These are phyloP conservation scores for Paxillus ammoniavirescens DNA, from an alignment of 768 basidiomycete species.

Conservation along the genomic window DNA sequence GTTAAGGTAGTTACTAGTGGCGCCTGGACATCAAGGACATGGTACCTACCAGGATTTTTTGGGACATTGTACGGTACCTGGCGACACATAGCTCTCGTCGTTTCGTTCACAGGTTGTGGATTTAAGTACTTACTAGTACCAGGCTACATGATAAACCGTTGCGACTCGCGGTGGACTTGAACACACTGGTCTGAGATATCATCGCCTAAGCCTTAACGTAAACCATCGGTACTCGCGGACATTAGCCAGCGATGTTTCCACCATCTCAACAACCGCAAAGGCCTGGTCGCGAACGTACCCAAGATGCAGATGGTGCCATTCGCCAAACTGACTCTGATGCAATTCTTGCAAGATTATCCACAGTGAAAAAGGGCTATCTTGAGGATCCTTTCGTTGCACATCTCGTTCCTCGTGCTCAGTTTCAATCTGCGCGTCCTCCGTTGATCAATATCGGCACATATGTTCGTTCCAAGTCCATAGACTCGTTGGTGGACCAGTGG, in stretches of 20 bases:
- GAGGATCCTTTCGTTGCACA: constrained; percentile 68
- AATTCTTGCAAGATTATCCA: constrained; percentile 81
- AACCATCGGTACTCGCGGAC: too few species aligned
- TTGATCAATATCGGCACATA: constrained; percentile 96
- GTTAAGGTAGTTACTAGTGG: too few species aligned
- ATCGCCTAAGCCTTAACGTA: too few species aligned
- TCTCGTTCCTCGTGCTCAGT: constrained; percentile 67
- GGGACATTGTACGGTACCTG: too few species aligned
- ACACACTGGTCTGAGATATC: too few species aligned
- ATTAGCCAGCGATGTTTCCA: constrained; percentile 7
- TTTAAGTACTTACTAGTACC: too few species aligned
- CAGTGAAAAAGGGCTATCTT: constrained; percentile 77
- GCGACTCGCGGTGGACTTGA: too few species aligned
- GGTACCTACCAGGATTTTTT: too few species aligned
- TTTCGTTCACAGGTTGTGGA: too few species aligned
- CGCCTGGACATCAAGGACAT: too few species aligned
- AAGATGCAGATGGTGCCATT: constrained; percentile 58
- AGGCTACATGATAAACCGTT: too few species aligned
- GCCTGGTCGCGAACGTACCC: constrained; percentile 14
- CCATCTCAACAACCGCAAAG: constrained; percentile 4
- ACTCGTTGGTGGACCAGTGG: constrained; percentile 70
- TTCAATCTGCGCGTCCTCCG: constrained; percentile 65
- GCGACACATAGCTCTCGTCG: too few species aligned
- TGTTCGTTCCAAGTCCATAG: constrained; percentile 78
- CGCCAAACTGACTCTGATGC: constrained; percentile 85